These are phyloP conservation scores for Scutellaria galericulata DNA, from an alignment of 257 asterid species.

Conservation along the genomic window DNA sequence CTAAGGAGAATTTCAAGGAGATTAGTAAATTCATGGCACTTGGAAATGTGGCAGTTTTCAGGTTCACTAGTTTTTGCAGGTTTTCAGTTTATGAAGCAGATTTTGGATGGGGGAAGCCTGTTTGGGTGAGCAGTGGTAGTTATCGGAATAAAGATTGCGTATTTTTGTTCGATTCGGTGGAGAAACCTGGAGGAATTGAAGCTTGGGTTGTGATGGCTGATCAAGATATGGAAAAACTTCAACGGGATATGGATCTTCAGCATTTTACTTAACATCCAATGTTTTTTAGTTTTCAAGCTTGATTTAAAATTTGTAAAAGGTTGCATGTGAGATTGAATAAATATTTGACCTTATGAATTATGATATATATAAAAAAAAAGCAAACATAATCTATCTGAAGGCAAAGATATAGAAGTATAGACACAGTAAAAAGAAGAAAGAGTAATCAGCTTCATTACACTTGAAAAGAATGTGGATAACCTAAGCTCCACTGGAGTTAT, in stretches of 20 bases:
- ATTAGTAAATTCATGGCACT: conserved; percentile 4
- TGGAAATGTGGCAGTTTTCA: conserved; percentile 41
- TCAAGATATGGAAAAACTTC: conserved; percentile 42
- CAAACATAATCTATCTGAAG: too few relatives aligned
- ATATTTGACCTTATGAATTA: too few relatives aligned
- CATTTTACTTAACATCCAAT: neutral
- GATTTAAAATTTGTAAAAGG: too few relatives aligned
- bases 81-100: conserved; percentile 49
- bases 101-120: conserved; percentile 72
- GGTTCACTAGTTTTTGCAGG: conserved; percentile 53
- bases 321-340: too few relatives aligned
- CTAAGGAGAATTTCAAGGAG: conserved; percentile 47
- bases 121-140: conserved; percentile 49
- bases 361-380: too few relatives aligned
- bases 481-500: conserved; percentile 24
- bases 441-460: conserved; percentile 16
- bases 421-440: neutral
- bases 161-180: conserved; percentile 37
- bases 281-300: too few relatives aligned
- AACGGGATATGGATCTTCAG: conserved; percentile 22
- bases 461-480: neutral
- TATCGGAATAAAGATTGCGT: conserved; percentile 30
- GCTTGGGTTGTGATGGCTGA: conserved; percentile 50
- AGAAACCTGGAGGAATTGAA: conserved; percentile 48
- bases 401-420: too few relatives aligned